These are phyloP conservation scores for Plantago ovata DNA, from an alignment of 257 asterid genomes.

Conservation along the genomic window DNA sequence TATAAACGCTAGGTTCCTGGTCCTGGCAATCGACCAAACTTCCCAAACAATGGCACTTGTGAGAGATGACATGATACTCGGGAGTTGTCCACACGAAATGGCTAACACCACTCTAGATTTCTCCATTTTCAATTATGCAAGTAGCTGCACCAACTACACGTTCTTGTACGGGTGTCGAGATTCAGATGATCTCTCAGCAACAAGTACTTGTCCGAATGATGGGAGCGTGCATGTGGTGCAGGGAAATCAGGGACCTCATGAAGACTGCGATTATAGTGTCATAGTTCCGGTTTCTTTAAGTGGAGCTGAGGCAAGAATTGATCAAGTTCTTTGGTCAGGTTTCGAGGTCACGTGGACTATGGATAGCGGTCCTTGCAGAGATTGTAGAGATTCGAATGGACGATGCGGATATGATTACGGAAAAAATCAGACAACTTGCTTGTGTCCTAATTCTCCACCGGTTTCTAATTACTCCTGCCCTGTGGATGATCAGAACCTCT, in stretches of 20 bases:
- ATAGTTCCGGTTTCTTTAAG: conserved; percentile 37
- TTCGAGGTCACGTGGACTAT: conserved; percentile 54
- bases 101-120: conserved; percentile 55
- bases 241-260: conserved; percentile 43
- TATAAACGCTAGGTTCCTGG: conserved; percentile 27
- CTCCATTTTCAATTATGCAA: conserved; percentile 38
- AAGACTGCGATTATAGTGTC: conserved; percentile 41
- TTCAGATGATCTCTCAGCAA: conserved; percentile 10
- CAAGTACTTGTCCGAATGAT: conserved; percentile 26
- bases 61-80: conserved; percentile 45
- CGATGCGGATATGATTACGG: conserved; percentile 44
- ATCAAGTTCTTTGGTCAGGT: conserved; percentile 38
- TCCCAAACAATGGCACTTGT: conserved; percentile 45
- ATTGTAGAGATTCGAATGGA: conserved; percentile 44
- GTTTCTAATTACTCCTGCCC: conserved; percentile 31
- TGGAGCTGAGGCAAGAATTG: conserved; percentile 23
- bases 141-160: conserved; percentile 40
- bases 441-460: conserved; percentile 48
- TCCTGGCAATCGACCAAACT: conserved; percentile 33
- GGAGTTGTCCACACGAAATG: conserved; percentile 45
- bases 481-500: conserved; percentile 11
- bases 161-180: conserved; percentile 53
- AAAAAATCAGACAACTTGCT: conserved; percentile 38
- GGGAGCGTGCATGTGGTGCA: conserved; percentile 30
- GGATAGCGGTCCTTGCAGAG: conserved; percentile 35